These are phyloP conservation scores for Auricularia cornea DNA, from an alignment of 768 basidiomycete species.

Conservation along the genomic window DNA sequence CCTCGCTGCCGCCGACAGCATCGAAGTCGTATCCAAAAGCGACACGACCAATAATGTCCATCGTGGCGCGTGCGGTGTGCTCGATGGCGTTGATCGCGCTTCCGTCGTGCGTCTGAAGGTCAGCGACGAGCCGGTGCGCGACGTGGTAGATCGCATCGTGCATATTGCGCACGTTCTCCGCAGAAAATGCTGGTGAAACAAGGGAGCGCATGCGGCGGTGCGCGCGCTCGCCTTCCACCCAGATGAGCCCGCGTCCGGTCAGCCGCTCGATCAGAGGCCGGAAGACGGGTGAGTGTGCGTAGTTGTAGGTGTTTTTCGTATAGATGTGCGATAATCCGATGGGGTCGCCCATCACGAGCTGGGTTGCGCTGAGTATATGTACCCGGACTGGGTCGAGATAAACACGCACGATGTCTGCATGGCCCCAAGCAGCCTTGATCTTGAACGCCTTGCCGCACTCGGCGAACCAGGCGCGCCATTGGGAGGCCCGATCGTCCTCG, in stretches of 20 bases:
- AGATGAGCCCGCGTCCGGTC: conserved; percentile 1
- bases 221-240: conserved; percentile 5
- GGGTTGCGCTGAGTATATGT: not conserved
- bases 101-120: not conserved
- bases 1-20: not conserved
- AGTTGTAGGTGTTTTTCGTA: conserved; percentile 24
- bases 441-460: conserved; percentile 27
- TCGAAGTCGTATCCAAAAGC: conserved; percentile 6
- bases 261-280: conserved; percentile 1
- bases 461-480: conserved; percentile 27
- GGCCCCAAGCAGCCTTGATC: conserved; percentile 31
- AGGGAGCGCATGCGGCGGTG: conserved; percentile 6
- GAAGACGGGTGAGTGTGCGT: conserved; percentile 15
- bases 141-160: conserved; percentile 2
- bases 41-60: conserved; percentile 6
- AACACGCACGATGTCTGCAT: conserved; percentile 28
- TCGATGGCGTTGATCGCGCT: not conserved
- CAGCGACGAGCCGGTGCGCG: not conserved
- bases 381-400: not conserved
- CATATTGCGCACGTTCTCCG: conserved; percentile 6
- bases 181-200: conserved; percentile 1
- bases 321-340: conserved; percentile 32
- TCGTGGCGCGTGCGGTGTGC: conserved; percentile 2
- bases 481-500: conserved; percentile 25
- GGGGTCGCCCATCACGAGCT: conserved; percentile 31